phyloP scores from a whole-genome alignment of 106 monocot genomes.

The Allium fistulosum region DNA sequence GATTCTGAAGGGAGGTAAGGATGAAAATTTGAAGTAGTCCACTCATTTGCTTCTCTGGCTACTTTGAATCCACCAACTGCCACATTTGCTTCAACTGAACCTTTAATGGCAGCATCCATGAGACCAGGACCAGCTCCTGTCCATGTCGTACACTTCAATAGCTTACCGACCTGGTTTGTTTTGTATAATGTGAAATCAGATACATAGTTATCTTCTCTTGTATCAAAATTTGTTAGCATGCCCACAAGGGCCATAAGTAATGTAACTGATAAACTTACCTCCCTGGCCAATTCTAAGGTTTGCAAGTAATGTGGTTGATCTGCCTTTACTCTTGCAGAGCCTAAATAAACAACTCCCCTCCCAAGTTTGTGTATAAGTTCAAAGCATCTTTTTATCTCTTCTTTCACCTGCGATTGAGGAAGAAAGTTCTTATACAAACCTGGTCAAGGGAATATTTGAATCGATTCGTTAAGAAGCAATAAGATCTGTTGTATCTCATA shows the following conservation, averaged over 20 bases:
- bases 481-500: too few relatives aligned
- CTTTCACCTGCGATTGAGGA: slow-evolving; percentile 38
- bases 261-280: slow-evolving; percentile 28
- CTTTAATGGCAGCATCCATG: slow-evolving; percentile 84
- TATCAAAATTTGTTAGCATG: too few relatives aligned
- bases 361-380: slow-evolving; percentile 70
- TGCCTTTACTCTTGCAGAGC: slow-evolving; percentile 62
- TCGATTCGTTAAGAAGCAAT: too few relatives aligned
- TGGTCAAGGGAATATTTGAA: too few relatives aligned
- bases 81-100: slow-evolving; percentile 65
- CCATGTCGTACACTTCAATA: slow-evolving; percentile 93
- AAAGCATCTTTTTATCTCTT: slow-evolving; percentile 77
- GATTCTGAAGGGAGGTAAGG: slow-evolving; percentile 69
- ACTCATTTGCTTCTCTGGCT: slow-evolving; percentile 70
- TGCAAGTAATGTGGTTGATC: slow-evolving; percentile 60
- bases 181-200: too few relatives aligned
- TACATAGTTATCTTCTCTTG: too few relatives aligned
- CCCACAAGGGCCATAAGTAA: too few relatives aligned
- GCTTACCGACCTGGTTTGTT: slow-evolving; percentile 40
- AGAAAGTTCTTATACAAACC: too few relatives aligned
- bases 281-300: slow-evolving; percentile 59
- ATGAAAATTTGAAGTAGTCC: slow-evolving; percentile 79
- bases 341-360: slow-evolving; percentile 73
- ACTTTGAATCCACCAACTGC: slow-evolving; percentile 95
- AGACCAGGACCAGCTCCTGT: slow-evolving; percentile 91